phyloP scores from a whole-genome alignment of 441 rosid genomes.

The Gossypium gossypioides region DNA sequence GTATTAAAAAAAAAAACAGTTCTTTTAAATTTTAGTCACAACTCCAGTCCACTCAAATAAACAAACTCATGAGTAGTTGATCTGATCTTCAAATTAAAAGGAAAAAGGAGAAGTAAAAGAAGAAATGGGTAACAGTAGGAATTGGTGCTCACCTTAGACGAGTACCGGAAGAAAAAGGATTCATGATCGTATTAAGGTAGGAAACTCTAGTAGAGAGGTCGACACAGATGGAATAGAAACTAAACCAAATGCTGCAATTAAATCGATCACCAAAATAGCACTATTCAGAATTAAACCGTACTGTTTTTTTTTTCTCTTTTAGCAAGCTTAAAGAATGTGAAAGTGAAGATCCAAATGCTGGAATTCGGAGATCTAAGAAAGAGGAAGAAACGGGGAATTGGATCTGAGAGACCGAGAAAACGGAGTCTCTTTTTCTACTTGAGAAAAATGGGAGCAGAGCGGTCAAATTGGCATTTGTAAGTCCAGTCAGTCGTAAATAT shows the following conservation, averaged over 20 bases:
- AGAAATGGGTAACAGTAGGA: background rate
- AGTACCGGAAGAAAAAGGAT: conserved; percentile 94
- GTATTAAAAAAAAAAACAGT: conserved; percentile 5
- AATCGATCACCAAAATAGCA: background rate
- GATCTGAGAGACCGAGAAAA: conserved; percentile 27
- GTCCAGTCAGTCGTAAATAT: too few relatives aligned
- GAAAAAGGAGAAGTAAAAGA: background rate
- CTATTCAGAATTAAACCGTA: conserved; percentile 3
- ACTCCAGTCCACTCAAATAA: conserved; percentile 5
- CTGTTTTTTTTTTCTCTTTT: background rate
- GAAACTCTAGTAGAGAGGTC: conserved; percentile 18
- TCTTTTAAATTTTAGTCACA: background rate
- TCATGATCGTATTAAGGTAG: conserved; percentile 57
- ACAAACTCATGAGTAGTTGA: conserved; percentile 10
- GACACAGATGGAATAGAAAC: conserved; percentile 30
- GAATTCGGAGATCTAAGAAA: conserved; percentile 30
- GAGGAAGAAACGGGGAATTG: conserved; percentile 30
- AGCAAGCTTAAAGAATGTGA: conserved; percentile 15
- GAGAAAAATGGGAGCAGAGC: too few relatives aligned
- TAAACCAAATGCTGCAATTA: conserved; percentile 7
- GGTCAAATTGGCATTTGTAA: too few relatives aligned
- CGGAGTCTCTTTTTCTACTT: background rate
- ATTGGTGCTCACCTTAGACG: conserved; percentile 62
- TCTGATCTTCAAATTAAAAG: background rate
- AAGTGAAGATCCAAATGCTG: conserved; percentile 26